phyloP scores from a whole-genome alignment of 768 basidiomycete species.

The Tulasnella sp. region DNA sequence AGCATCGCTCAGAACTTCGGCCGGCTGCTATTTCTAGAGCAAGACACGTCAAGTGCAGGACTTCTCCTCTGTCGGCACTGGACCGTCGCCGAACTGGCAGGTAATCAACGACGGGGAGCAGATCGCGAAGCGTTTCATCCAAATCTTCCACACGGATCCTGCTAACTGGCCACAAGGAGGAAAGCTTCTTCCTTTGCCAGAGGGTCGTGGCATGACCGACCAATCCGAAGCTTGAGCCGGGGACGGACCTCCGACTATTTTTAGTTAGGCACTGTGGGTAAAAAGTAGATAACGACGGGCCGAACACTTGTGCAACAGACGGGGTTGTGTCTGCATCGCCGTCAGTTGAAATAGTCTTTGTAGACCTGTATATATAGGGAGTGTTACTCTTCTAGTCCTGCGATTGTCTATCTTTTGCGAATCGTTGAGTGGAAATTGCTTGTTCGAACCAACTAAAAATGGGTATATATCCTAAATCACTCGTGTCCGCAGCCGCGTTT shows the following conservation, averaged over 20 bases:
- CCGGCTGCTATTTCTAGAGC: background rate
- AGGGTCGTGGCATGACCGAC: background rate
- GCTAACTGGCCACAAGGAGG: background rate
- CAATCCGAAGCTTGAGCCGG: background rate
- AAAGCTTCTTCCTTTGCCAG: background rate
- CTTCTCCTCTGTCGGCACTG: slow-evolving; percentile 7
- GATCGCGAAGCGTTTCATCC: background rate
- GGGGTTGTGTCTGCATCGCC: background rate
- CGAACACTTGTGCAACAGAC: background rate
- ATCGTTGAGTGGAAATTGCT: background rate
- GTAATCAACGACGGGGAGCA: background rate
- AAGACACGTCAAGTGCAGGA: background rate
- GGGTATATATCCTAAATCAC: background rate
- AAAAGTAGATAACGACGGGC: background rate
- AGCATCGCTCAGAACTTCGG: background rate
- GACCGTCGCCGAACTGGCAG: slow-evolving; percentile 7
- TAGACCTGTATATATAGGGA: too few species aligned
- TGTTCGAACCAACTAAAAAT: background rate
- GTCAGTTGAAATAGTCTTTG: too few species aligned
- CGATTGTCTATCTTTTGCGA: background rate
- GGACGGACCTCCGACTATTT: background rate
- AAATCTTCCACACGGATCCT: background rate
- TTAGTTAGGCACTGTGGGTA: too few species aligned
- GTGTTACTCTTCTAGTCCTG: background rate
- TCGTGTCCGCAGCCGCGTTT: background rate